Conservation (phyloP, 2,329 filamentous ascomycete species). For the Alternaria atra region DNA sequence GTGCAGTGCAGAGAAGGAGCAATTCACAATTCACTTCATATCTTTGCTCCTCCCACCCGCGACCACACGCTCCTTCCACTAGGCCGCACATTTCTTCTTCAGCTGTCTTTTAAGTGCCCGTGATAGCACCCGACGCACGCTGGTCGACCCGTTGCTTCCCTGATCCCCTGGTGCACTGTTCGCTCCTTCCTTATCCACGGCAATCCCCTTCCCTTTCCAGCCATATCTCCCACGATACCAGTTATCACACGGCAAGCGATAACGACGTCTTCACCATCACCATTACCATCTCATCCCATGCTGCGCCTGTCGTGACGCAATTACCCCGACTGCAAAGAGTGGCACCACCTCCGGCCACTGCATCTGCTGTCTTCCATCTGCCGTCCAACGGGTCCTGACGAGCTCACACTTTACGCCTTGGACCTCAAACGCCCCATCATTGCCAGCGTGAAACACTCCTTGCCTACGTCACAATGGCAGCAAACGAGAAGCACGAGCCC, state of each 20-base stretch:
- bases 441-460: constrained; percentile 16
- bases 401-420: constrained; percentile 3
- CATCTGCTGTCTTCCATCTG: constrained; percentile 25
- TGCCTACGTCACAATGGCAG: constrained; percentile 36
- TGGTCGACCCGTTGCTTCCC: constrained; percentile 6
- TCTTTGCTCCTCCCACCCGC: constrained; percentile 16
- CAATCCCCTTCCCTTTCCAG: constrained; percentile 23
- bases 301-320: constrained; percentile 10
- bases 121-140: constrained; percentile 1
- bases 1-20: constrained; percentile 18
- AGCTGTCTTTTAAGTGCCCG: neutral
- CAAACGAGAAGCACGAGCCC: constrained; percentile 42
- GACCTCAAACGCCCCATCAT: constrained; percentile 16
- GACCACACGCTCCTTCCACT: constrained; percentile 3
- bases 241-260: neutral
- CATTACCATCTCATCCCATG: neutral
- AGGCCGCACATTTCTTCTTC: constrained; percentile 19
- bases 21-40: constrained; percentile 20
- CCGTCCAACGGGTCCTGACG: constrained; percentile 19
- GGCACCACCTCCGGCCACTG: constrained; percentile 12
- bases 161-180: neutral
- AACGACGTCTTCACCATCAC: neutral
- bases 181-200: constrained; percentile 8
- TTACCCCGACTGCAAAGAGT: neutral
- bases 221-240: constrained; percentile 4